Evolutionary conservation across 2,329 filamentous ascomycete species (phyloP).

Genomic region (Arthrobotrys sphaeroides): DNA sequence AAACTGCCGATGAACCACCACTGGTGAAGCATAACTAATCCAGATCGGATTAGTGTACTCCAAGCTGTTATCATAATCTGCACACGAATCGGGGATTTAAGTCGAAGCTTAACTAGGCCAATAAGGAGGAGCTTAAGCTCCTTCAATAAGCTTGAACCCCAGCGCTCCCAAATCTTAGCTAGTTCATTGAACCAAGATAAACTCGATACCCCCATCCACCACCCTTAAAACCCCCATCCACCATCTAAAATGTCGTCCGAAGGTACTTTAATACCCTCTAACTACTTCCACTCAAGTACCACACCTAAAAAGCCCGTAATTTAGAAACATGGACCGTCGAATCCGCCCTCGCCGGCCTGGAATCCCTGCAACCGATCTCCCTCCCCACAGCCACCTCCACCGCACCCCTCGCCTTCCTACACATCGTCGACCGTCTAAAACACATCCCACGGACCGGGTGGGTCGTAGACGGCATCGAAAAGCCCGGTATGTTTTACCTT

Average conservation of each 20-base stretch:
- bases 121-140: no score
- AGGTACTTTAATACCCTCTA: background rate
- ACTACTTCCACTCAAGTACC: no score
- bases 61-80: no score
- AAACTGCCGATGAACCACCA: no score
- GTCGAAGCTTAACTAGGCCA: no score
- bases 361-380: slow-evolving; percentile 25
- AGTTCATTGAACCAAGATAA: no score
- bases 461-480: slow-evolving; percentile 39
- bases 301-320: no score
- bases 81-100: no score
- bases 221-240: background rate
- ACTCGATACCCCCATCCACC: background rate
- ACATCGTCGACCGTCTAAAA: slow-evolving; percentile 47
- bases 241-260: background rate
- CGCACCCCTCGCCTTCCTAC: slow-evolving; percentile 34
- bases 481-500: slow-evolving; percentile 23
- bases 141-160: no score
- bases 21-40: no score
- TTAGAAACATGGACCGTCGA: slow-evolving; percentile 38
- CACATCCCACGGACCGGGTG: slow-evolving; percentile 48
- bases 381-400: slow-evolving; percentile 20
- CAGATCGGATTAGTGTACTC: no score
- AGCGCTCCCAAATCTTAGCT: no score
- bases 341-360: slow-evolving; percentile 22